phyloP scores from a whole-genome alignment of 768 basidiomycete genomes.

The Wakefieldia striispora region DNA sequence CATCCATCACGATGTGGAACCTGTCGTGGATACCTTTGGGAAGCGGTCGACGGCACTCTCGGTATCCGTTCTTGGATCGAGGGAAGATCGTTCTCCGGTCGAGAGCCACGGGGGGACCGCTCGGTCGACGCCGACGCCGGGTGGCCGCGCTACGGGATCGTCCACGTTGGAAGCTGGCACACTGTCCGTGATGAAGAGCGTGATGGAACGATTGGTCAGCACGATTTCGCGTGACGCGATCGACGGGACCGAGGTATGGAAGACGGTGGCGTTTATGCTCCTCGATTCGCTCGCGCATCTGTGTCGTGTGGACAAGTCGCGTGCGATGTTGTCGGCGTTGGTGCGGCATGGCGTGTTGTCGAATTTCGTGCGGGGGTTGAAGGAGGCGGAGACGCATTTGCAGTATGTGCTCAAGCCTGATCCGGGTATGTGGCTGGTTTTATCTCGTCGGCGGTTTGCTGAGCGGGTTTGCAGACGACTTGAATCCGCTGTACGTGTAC shows the following conservation, averaged over 20 bases:
- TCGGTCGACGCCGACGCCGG: constrained; percentile 19
- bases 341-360: constrained; percentile 73
- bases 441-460: not conserved
- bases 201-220: constrained; percentile 69
- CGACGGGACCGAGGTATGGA: constrained; percentile 96
- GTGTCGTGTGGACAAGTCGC: constrained; percentile 66
- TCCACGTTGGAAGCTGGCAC: constrained; percentile 60
- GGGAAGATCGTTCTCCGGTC: constrained; percentile 39
- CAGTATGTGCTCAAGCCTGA: constrained; percentile 82
- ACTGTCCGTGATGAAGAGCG: constrained; percentile 61
- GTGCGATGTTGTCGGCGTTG: constrained; percentile 55
- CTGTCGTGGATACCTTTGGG: constrained; percentile 17
- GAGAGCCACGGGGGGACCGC: constrained; percentile 36
- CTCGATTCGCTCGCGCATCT: constrained; percentile 79
- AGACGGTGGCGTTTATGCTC: constrained; percentile 90
- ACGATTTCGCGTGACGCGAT: constrained; percentile 87
- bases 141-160: not conserved
- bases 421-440: constrained; percentile 59
- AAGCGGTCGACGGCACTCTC: constrained; percentile 29
- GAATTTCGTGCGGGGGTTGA: constrained; percentile 80
- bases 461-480: constrained; percentile 55
- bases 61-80: constrained; percentile 36
- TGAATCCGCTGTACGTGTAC: constrained; percentile 91
- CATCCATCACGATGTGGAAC: constrained; percentile 11
- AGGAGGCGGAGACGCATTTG: constrained; percentile 75